Evolutionary conservation across 1,284 basidiomycete species (phyloP).

Genomic region (Filobasidium uniguttulatum): DNA sequence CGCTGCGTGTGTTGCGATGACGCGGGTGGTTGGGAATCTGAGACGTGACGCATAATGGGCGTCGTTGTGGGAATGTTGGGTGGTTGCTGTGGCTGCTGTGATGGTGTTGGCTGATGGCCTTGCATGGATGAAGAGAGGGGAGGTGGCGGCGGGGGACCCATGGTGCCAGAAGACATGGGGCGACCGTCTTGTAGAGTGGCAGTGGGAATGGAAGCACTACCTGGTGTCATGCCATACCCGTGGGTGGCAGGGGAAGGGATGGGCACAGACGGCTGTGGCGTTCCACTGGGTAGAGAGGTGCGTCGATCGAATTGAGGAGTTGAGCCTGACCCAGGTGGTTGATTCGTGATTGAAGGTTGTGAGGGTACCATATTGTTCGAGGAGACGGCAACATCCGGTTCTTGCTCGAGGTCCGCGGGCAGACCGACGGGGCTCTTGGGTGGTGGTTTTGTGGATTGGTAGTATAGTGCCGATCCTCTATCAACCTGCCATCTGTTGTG

Average conservation of each 20-base stretch:
- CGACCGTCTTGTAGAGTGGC: slow-evolving; percentile 1
- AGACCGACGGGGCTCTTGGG: slow-evolving; percentile 13
- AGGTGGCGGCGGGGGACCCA: not conserved
- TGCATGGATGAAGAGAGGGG: too few relatives aligned
- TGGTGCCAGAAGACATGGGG: not conserved
- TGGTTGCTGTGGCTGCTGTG: too few relatives aligned
- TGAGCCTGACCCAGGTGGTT: too few relatives aligned
- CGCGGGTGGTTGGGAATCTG: too few relatives aligned
- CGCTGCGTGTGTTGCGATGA: not conserved
- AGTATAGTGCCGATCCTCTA: slow-evolving; percentile 24
- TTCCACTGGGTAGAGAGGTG: not conserved
- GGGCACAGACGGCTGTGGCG: not conserved
- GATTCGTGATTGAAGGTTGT: not conserved
- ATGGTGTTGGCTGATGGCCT: too few relatives aligned
- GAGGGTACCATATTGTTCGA: not conserved
- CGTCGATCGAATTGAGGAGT: not conserved
- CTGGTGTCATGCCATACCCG: not conserved
- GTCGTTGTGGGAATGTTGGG: not conserved
- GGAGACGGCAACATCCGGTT: not conserved
- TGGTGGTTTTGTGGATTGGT: slow-evolving; percentile 20
- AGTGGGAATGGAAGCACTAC: too few relatives aligned
- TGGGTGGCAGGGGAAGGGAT: not conserved
- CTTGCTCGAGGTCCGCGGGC: not conserved
- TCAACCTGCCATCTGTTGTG: slow-evolving; percentile 22
- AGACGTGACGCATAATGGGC: not conserved